Evolutionary conservation across 2,329 filamentous ascomycete species (phyloP), one percentile per base, ranked within the genome.

Genomic region (Pseudocercospora crystallina): DNA sequence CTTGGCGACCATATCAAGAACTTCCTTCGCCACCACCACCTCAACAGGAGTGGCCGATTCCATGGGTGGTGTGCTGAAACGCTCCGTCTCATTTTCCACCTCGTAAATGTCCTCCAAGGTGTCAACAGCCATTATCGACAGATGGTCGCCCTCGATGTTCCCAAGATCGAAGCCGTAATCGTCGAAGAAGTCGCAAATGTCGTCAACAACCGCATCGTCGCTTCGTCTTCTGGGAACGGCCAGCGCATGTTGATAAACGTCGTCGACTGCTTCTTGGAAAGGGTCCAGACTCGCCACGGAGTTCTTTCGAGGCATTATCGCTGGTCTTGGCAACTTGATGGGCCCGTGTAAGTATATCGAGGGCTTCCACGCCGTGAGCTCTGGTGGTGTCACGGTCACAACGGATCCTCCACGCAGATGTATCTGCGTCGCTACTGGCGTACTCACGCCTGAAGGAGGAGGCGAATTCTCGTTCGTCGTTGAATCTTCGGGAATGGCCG

Each of bases 181-280:
- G 15, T 71, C 65, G 43, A 76, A 74, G 60, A 69, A 76, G 36
- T 66, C 65, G 41, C 71, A 69, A n/a, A 74, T 65, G 26, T 70
- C 66, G 15, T 76, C 73, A 13, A 70, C 54, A 5, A 63, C 61
- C 0, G 60, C 61, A 50, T 71, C 67, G 45, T 71, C 69, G 41
- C 64, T 67, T 5, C 63, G 48, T 29, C 67, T 53, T 35, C 67
- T 56, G 5, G 61, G 63, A 5, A 66, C 52, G 9, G 42, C 38
- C 33, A 65, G 48, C 2, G 60, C 58, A 11, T 63, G 46, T 45
- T 67, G 62, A 43, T 65, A 67, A 5, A 65, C 56, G 9, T 57
- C 47, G 35, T 67, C 65, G 26, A 67, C 58, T 11, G 59, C 64
- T 14, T 69, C 64, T 48, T 69, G 66, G 47, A 73, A 73, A 1